phyloP scores from a whole-genome alignment of 441 rosid genomes.

The Jatropha multifida region DNA sequence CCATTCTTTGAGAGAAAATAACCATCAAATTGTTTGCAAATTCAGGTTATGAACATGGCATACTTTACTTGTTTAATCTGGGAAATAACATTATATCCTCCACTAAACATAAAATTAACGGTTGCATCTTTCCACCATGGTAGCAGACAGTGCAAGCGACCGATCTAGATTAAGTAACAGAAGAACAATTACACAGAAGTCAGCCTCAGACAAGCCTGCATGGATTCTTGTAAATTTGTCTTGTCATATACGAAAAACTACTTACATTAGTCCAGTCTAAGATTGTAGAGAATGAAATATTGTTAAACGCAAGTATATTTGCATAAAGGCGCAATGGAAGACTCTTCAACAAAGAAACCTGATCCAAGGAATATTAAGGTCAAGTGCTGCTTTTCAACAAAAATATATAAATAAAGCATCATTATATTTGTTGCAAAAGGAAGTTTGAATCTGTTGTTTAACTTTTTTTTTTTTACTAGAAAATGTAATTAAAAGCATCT shows the following conservation, averaged over 20 bases:
- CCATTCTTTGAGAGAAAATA: background rate
- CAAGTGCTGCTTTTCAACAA: no score
- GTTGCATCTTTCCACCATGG: slow-evolving; percentile 89
- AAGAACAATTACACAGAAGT: background rate
- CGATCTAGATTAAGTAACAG: slow-evolving; percentile 45
- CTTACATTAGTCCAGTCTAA: slow-evolving; percentile 81
- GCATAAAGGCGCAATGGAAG: slow-evolving; percentile 62
- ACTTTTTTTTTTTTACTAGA: no score
- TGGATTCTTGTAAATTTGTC: background rate
- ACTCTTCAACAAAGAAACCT: slow-evolving; percentile 71
- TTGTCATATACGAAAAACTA: background rate
- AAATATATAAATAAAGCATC: no score
- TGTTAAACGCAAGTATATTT: slow-evolving; percentile 52
- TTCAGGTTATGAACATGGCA: slow-evolving; percentile 1
- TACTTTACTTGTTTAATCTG: slow-evolving; percentile 57
- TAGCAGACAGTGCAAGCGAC: slow-evolving; percentile 74
- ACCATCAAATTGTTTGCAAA: background rate
- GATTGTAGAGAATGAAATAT: slow-evolving; percentile 47
- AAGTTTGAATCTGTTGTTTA: no score
- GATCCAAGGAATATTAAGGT: slow-evolving; percentile 5
- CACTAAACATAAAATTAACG: slow-evolving; percentile 67
- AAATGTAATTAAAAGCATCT: no score
- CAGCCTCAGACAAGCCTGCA: background rate
- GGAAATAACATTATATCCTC: slow-evolving; percentile 67
- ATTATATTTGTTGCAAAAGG: no score